Evolutionary conservation across 139 green algal species (phyloP).

Genomic region (Axilococcus clingmanii): DNA sequence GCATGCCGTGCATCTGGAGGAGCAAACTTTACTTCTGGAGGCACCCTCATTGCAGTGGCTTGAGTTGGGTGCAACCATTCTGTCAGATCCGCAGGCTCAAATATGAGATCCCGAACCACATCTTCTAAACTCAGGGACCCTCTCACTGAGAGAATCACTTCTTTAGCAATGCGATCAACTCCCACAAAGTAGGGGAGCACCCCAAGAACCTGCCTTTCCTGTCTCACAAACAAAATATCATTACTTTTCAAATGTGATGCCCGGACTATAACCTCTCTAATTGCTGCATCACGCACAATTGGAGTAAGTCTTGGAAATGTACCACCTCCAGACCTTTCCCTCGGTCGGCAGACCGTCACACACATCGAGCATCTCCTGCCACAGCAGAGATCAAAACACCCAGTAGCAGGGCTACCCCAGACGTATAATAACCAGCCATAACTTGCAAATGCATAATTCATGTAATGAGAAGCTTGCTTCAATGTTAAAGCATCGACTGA

Average conservation of each 20-base stretch:
- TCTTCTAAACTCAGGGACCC: constrained; percentile 48
- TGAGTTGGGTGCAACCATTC: constrained; percentile 19
- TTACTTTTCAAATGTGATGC: constrained; percentile 22
- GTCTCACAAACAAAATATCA: constrained; percentile 33
- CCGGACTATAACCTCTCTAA: constrained; percentile 40
- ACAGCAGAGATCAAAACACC: constrained; percentile 30
- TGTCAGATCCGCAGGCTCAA: constrained; percentile 38
- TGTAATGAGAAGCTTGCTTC: constrained; percentile 20
- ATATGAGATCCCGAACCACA: constrained; percentile 48
- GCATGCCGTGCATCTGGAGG: neutral
- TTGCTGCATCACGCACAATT: constrained; percentile 18
- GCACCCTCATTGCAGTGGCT: constrained; percentile 7
- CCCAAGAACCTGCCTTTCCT: constrained; percentile 15
- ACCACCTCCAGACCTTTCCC: neutral
- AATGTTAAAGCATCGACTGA: constrained; percentile 8
- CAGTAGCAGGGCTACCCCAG: constrained; percentile 21
- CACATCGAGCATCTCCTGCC: constrained; percentile 32
- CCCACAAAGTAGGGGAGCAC: constrained; percentile 55
- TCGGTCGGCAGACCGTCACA: constrained; percentile 5
- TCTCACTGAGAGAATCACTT: constrained; percentile 43
- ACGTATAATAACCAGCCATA: constrained; percentile 49
- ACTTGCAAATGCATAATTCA: constrained; percentile 36
- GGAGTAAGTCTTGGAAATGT: neutral
- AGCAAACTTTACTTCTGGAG: constrained; percentile 2
- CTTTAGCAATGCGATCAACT: constrained; percentile 25